Conservation (phyloP, 768 basidiomycete genomes). For the Amanita inopinata region DNA sequence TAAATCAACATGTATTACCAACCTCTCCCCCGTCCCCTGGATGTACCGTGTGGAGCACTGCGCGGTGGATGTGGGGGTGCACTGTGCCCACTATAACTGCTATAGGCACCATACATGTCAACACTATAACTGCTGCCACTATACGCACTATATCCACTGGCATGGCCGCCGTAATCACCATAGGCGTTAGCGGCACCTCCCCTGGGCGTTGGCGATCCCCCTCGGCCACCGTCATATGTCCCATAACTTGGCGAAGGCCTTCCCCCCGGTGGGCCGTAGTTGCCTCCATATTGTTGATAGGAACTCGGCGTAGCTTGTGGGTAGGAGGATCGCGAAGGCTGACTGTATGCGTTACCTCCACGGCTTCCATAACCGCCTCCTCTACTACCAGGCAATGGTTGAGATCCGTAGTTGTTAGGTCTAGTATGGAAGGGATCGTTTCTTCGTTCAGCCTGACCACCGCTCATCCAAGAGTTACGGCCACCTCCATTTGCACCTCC, state of each 20-base stretch:
- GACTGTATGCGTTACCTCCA: slow-evolving; percentile 22
- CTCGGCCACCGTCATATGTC: slow-evolving; percentile 18
- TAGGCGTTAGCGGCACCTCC: slow-evolving; percentile 14
- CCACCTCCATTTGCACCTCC: slow-evolving; percentile 4
- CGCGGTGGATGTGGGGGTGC: slow-evolving; percentile 4
- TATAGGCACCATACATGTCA: slow-evolving; percentile 24
- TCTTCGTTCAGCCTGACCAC: slow-evolving; percentile 25
- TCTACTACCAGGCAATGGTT: slow-evolving; percentile 16
- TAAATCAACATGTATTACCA: slow-evolving; percentile 19
- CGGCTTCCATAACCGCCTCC: slow-evolving; percentile 21
- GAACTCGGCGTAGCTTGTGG: slow-evolving; percentile 17
- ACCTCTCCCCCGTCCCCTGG: slow-evolving; percentile 43
- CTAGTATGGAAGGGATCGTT: slow-evolving; percentile 41
- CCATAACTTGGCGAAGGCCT: slow-evolving; percentile 15
- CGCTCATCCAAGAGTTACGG: slow-evolving; percentile 15
- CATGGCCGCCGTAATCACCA: slow-evolving; percentile 23
- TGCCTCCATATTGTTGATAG: slow-evolving; percentile 19
- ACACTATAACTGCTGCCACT: slow-evolving; percentile 22
- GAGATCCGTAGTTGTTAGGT: slow-evolving; percentile 25
- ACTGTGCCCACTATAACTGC: slow-evolving; percentile 23
- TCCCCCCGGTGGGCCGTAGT: slow-evolving; percentile 3
- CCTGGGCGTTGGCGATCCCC: slow-evolving; percentile 5
- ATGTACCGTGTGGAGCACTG: slow-evolving; percentile 9
- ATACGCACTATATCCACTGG: slow-evolving; percentile 23
- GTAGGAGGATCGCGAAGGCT: slow-evolving; percentile 23